Conservation (phyloP, 2,329 filamentous ascomycete genomes). For the Cercospora brassicicola region DNA sequence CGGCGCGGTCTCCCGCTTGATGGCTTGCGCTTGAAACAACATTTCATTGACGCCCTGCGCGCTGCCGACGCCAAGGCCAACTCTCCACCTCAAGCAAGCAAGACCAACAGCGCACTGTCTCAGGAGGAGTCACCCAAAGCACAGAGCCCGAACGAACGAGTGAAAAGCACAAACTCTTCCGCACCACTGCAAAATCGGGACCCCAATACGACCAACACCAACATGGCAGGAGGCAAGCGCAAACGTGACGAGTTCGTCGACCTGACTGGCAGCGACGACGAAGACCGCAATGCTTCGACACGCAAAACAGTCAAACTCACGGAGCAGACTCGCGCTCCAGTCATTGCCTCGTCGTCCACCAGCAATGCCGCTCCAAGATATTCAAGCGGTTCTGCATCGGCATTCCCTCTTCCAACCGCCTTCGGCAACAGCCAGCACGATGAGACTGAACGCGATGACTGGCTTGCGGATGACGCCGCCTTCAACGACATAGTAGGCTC, state of each 20-base stretch:
- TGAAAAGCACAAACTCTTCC: background rate
- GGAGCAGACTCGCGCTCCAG: too few relatives aligned
- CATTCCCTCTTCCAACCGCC: constrained; percentile 13
- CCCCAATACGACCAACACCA: background rate
- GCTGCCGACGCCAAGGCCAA: background rate
- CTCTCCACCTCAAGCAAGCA: background rate
- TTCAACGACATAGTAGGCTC: constrained; percentile 35
- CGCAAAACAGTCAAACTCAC: too few relatives aligned
- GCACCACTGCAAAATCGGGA: background rate
- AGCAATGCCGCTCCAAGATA: constrained; percentile 17
- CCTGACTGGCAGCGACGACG: constrained; percentile 25
- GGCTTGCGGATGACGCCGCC: constrained; percentile 34
- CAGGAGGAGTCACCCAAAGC: background rate
- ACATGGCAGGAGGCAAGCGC: constrained; percentile 19
- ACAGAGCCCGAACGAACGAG: background rate
- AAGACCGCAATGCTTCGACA: constrained; percentile 10
- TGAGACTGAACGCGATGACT: constrained; percentile 27
- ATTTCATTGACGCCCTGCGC: background rate
- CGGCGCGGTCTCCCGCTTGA: background rate
- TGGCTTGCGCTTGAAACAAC: background rate
- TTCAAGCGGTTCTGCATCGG: constrained; percentile 13
- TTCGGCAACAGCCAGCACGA: constrained; percentile 11
- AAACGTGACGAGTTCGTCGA: constrained; percentile 28
- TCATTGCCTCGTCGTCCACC: background rate
- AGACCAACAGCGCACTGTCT: background rate